Evolutionary conservation across 164 flowering plant species (phyloP), one percentile per base, ranked within the genome.

Genomic region (Warburgia ugandensis): DNA sequence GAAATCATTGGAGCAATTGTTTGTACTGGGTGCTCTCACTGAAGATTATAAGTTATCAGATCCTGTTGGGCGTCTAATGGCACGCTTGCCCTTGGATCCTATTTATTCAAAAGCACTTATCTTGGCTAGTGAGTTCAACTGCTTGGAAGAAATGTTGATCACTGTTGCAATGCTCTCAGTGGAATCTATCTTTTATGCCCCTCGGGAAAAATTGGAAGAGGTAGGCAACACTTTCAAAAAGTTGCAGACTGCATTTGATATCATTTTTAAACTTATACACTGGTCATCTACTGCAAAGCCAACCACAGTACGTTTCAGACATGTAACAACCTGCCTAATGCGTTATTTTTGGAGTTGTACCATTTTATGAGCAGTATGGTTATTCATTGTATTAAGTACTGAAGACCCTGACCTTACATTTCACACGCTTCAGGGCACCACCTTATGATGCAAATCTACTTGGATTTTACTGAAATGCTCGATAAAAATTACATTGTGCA

Each of bases 111-210:
- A 80, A 70, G 85, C 95, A 67, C 85, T 88, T 21, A 76, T 92
- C 40, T 48, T 78, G 42, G 90, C 95, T 27, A 75, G 73, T 60
- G 74, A 80, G 32, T 86, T 81, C 67, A 78, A 78, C 56, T 92
- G 99, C 74, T 73, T 84, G 73, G 84, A 85, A 71, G 99, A 92
- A 63, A 92, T 92, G 95, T 61, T 88, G 74, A 85, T 92, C 31
- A 50, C 77, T 55, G 97, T 92, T 62, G 78, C 99, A 19, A 79
- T 88, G 94, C 95, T 92, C 41, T 92, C 95, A 0, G 94, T 77
- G 50, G 95, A 88, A 66, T 92, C 97, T 11, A 84, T 86, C 16
- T 88, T 84, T 68, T 88, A 77, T 66, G 54, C 71, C 14, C 86
- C 95, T 14, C 86, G 86, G 48, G 95, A 88, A 28, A 86, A 83